A percentile compares a stretch with the other conserved stretches of the same genome.
Conservation (phyloP, 257 asterid species). For the Fraxinus excelsior region DNA sequence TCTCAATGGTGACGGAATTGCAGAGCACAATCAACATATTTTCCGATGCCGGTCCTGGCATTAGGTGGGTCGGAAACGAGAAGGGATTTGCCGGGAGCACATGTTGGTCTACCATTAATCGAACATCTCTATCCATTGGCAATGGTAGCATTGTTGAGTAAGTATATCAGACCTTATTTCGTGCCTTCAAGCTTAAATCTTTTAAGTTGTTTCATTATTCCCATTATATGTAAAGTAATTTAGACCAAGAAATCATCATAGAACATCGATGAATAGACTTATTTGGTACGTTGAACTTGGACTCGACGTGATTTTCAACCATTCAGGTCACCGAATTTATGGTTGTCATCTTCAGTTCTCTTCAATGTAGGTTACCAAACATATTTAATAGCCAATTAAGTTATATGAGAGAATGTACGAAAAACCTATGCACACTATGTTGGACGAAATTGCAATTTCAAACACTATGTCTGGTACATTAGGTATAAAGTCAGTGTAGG, state of each 20-base stretch:
- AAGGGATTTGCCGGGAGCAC: conserved; percentile 75
- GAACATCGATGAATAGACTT: neutral
- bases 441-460: too few relatives aligned
- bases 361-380: neutral
- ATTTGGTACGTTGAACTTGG: neutral
- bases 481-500: neutral
- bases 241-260: too few relatives aligned
- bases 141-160: conserved; percentile 53
- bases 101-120: conserved; percentile 91
- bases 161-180: conserved; percentile 8
- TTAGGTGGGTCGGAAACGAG: conserved; percentile 96
- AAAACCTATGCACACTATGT: neutral
- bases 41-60: conserved; percentile 90
- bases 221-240: too few relatives aligned
- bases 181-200: neutral
- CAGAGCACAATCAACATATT: conserved; percentile 86
- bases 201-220: too few relatives aligned
- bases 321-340: neutral
- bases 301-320: neutral
- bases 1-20: conserved; percentile 79
- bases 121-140: conserved; percentile 74
- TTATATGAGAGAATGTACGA: neutral
- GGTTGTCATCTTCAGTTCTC: neutral
- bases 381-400: neutral
- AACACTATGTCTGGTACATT: neutral